A percentile compares a stretch with the other conserved stretches of the same genome.
Evolutionary conservation across 2,329 filamentous ascomycete species (phyloP).

Genomic region (Phoma sp.): DNA sequence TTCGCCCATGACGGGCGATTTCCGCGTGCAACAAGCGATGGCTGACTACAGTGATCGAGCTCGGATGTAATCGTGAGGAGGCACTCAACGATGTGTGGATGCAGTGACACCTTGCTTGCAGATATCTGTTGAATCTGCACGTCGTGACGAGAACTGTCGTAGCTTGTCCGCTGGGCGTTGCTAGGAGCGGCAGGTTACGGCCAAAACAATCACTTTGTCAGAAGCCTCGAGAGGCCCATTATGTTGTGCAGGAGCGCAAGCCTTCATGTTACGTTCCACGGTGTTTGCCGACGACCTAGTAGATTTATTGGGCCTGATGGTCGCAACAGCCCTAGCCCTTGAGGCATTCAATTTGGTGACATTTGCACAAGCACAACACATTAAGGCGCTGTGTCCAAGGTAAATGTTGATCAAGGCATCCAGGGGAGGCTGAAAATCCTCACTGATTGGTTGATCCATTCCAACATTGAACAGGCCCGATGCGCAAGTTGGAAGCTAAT

Average conservation of each 20-base stretch:
- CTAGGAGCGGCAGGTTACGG: constrained; percentile 8
- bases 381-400: constrained; percentile 14
- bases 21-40: background rate
- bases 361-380: constrained; percentile 14
- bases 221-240: background rate
- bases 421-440: constrained; percentile 18
- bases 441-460: constrained; percentile 24
- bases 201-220: constrained; percentile 9
- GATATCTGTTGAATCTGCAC: constrained; percentile 12
- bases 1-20: background rate
- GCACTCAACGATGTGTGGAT: constrained; percentile 5
- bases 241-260: constrained; percentile 6
- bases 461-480: constrained; percentile 25
- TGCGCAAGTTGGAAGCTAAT: constrained; percentile 26
- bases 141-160: constrained; percentile 15
- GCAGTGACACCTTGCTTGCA: constrained; percentile 18
- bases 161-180: constrained; percentile 1
- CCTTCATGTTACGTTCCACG: background rate
- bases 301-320: background rate
- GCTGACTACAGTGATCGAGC: background rate
- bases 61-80: constrained; percentile 1
- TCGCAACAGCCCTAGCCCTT: background rate
- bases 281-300: background rate
- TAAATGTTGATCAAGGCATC: constrained; percentile 19
- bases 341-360: background rate